Evolutionary conservation across 805 yeast genomes (phyloP).

Genomic region (Wickerhamiella domercqiae): DNA sequence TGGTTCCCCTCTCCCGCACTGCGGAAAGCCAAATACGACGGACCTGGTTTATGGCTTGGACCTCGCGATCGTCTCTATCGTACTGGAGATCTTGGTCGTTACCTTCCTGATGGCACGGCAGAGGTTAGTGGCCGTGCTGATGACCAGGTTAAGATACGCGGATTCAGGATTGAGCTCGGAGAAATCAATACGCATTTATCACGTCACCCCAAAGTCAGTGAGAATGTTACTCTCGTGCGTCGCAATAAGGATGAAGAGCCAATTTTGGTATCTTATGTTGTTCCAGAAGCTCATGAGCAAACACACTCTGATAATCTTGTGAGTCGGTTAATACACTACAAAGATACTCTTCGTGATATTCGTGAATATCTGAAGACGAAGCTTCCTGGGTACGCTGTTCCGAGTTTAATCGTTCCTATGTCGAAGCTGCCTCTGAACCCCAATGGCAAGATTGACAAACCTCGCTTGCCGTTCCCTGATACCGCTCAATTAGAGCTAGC

Average conservation of each 20-base stretch:
- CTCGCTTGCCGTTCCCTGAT: constrained; percentile 89
- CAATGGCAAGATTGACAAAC: constrained; percentile 96
- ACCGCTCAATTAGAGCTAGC: constrained; percentile 70
- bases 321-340: constrained; percentile 59
- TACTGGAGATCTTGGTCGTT: constrained; percentile 95
- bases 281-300: constrained; percentile 37
- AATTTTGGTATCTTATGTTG: constrained; percentile 77
- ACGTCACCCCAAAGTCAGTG: constrained; percentile 83
- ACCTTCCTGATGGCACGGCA: constrained; percentile 91
- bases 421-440: constrained; percentile 84
- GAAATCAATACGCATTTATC: constrained; percentile 96
- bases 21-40: constrained; percentile 25
- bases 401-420: constrained; percentile 80
- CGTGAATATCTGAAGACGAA: constrained; percentile 72
- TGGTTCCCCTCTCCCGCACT: constrained; percentile 71
- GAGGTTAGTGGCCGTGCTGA: constrained; percentile 99
- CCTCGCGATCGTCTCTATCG: constrained; percentile 93
- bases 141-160: constrained; percentile 96
- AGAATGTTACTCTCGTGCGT: constrained; percentile 80
- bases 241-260: constrained; percentile 90
- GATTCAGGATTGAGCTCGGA: constrained; percentile 95
- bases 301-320: constrained; percentile 43
- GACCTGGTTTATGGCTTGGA: constrained; percentile 49
- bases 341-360: constrained; percentile 64
- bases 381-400: constrained; percentile 86